Percentiles rank a stretch among this genome's conserved stretches.
phyloP scores from a whole-genome alignment of 371 early-diverging fungal genomes.

The Mortierella sp. region DNA sequence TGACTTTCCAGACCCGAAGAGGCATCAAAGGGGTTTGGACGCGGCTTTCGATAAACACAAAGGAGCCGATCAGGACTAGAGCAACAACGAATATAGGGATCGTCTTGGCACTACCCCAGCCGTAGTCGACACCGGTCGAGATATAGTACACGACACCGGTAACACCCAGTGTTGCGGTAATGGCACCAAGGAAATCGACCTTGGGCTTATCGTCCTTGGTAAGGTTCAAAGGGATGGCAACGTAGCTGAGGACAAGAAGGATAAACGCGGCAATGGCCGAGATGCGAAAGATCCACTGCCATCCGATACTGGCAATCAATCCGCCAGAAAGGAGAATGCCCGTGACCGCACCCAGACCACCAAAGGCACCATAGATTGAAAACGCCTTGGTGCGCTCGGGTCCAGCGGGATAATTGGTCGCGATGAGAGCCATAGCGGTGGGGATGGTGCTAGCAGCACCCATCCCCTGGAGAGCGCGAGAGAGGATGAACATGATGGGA shows the following conservation, averaged over 20 bases:
- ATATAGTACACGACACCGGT: conserved; percentile 35
- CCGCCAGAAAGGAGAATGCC: conserved; percentile 42
- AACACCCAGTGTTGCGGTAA: conserved; percentile 18
- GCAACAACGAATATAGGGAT: conserved; percentile 17
- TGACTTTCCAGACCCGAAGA: conserved; percentile 38
- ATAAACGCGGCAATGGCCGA: conserved; percentile 21
- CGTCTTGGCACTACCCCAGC: conserved; percentile 34
- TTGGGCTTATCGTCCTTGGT: conserved; percentile 30
- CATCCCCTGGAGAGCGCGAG: conserved; percentile 39
- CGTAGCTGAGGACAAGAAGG: conserved; percentile 21
- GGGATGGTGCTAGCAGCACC: conserved; percentile 48
- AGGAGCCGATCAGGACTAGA: conserved; percentile 1
- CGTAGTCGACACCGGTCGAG: conserved; percentile 23
- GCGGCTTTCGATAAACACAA: conserved; percentile 21
- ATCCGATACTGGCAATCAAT: conserved; percentile 31
- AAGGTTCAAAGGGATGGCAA: conserved; percentile 12
- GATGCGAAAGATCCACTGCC: conserved; percentile 36
- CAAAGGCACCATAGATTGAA: conserved; percentile 37
- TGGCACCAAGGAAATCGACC: conserved; percentile 25
- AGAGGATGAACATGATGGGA: conserved; percentile 37
- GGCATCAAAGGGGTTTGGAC: conserved; percentile 29
- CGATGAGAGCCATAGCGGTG: conserved; percentile 40
- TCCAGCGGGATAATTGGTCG: conserved; percentile 44
- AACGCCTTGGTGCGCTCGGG: conserved; percentile 47
- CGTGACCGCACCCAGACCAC: conserved; percentile 35